Evolutionary conservation across 2,329 filamentous ascomycete species (phyloP).

Genomic region (Plectosphaerella cucumerina): DNA sequence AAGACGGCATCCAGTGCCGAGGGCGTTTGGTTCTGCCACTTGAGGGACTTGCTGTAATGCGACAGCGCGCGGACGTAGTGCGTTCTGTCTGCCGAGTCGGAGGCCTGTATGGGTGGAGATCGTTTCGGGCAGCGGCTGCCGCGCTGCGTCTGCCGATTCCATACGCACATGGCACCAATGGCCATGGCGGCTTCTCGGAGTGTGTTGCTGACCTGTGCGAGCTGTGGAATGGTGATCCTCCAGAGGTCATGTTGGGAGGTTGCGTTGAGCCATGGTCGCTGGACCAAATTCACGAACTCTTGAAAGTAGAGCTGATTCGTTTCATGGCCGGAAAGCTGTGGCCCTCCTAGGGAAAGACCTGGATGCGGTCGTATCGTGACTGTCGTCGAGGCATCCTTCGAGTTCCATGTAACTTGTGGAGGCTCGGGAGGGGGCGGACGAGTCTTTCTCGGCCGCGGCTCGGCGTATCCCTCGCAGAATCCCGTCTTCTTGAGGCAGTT

Average conservation of each 20-base stretch:
- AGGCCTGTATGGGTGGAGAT: too few species aligned
- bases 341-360: not conserved
- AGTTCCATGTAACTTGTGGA: constrained; percentile 19
- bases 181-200: constrained; percentile 25
- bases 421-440: constrained; percentile 1
- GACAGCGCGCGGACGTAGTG: constrained; percentile 28
- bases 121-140: too few species aligned
- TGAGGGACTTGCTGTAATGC: constrained; percentile 29
- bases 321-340: constrained; percentile 13
- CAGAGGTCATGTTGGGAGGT: constrained; percentile 20
- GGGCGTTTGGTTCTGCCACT: constrained; percentile 17
- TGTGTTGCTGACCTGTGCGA: constrained; percentile 18
- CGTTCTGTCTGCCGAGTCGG: constrained; percentile 7
- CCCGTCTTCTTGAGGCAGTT: constrained; percentile 12
- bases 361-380: not conserved
- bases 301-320: constrained; percentile 19
- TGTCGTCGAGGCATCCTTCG: constrained; percentile 3
- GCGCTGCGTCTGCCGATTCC: constrained; percentile 13
- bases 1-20: constrained; percentile 24
- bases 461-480: constrained; percentile 12
- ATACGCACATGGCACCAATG: constrained; percentile 23
- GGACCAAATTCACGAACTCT: constrained; percentile 23
- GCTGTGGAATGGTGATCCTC: constrained; percentile 23
- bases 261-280: constrained; percentile 21
- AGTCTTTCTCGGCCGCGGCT: constrained; percentile 8